Evolutionary conservation across 805 yeast genomes (phyloP).

Genomic region (Clavispora vitiphila): DNA sequence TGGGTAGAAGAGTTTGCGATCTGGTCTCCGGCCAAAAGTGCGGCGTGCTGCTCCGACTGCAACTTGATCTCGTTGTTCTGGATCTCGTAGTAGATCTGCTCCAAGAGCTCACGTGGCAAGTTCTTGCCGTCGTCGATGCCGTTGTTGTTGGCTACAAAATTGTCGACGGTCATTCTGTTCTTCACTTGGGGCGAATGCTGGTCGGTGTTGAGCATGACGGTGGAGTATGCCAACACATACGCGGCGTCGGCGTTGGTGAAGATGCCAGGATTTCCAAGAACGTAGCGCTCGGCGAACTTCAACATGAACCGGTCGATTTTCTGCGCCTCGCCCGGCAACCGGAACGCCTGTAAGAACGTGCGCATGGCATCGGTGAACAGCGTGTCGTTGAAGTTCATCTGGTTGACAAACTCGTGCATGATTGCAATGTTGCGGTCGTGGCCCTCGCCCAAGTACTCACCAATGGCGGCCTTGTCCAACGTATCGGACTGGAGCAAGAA

Average conservation of each 20-base stretch:
- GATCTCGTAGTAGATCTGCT: constrained; percentile 72
- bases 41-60: constrained; percentile 91
- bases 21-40: constrained; percentile 65
- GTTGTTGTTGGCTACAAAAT: constrained; percentile 77
- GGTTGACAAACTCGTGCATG: constrained; percentile 92
- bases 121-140: constrained; percentile 92
- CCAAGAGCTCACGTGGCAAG: constrained; percentile 68
- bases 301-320: constrained; percentile 95
- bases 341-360: constrained; percentile 74
- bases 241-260: constrained; percentile 94
- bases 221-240: constrained; percentile 86
- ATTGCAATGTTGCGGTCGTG: constrained; percentile 68
- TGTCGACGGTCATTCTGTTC: constrained; percentile 81
- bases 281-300: constrained; percentile 90
- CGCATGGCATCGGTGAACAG: constrained; percentile 85
- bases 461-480: constrained; percentile 76
- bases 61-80: constrained; percentile 80
- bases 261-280: constrained; percentile 79
- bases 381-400: constrained; percentile 66
- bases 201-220: constrained; percentile 90
- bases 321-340: constrained; percentile 98
- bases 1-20: constrained; percentile 23
- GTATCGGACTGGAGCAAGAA: constrained; percentile 71
- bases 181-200: constrained; percentile 85
- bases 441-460: constrained; percentile 91